Conservation (phyloP, 768 basidiomycete genomes). For the Lactarius vividus region DNA sequence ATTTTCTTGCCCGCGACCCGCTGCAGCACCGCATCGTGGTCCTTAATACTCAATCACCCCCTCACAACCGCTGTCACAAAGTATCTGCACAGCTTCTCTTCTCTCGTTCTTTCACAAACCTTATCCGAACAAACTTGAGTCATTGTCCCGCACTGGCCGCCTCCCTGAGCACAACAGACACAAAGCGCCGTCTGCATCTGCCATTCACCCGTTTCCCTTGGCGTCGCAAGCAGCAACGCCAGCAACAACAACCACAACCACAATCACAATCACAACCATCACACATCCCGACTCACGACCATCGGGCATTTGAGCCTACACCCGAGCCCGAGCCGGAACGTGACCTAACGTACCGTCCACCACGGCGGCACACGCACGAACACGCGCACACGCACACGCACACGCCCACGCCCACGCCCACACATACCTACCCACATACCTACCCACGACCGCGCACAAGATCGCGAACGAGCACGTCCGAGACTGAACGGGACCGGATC, state of each 20-base stretch:
- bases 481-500: not conserved
- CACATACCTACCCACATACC: slow-evolving; percentile 5
- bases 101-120: not conserved
- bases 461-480: not conserved
- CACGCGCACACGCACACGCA: not conserved
- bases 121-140: not conserved
- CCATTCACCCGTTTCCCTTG: not conserved
- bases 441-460: slow-evolving; percentile 13
- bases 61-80: slow-evolving; percentile 3
- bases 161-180: not conserved
- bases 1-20: slow-evolving; percentile 8
- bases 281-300: not conserved
- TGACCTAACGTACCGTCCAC: not conserved
- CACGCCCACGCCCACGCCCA: not conserved
- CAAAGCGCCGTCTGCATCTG: slow-evolving; percentile 8
- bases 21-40: slow-evolving; percentile 12
- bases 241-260: slow-evolving; percentile 8
- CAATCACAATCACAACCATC: not conserved
- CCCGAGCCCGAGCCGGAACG: slow-evolving; percentile 13
- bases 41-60: not conserved
- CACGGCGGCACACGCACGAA: not conserved
- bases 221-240: slow-evolving; percentile 10
- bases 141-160: slow-evolving; percentile 8
- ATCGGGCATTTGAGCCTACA: slow-evolving; percentile 1
- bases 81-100: not conserved